Percentiles rank a stretch among this genome's conserved stretches.
These are phyloP conservation scores for Nigrospora sphaerica DNA, from an alignment of 2,329 filamentous ascomycete species.

Conservation along the genomic window DNA sequence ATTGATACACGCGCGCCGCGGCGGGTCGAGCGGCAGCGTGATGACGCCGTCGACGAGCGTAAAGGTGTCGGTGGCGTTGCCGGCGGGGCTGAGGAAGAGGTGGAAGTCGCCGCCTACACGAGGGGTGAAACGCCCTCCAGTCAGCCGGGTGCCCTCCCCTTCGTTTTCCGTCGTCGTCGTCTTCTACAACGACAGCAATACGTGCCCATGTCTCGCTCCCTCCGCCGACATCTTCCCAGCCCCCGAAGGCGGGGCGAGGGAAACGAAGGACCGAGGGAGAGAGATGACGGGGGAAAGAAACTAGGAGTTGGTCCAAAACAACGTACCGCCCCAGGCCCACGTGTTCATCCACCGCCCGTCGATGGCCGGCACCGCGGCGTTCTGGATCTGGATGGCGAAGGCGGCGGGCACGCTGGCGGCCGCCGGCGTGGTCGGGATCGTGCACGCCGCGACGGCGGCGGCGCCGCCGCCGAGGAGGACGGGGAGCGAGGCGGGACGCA, in stretches of 20 bases:
- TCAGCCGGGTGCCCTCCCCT: not conserved
- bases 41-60: constrained; percentile 30
- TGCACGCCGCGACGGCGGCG: constrained; percentile 17
- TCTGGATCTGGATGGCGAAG: constrained; percentile 29
- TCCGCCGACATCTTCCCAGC: not conserved
- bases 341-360: constrained; percentile 29
- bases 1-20: constrained; percentile 31
- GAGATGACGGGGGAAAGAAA: rapidly evolving
- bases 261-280: not conserved
- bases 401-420: constrained; percentile 24
- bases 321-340: constrained; percentile 25
- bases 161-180: no score
- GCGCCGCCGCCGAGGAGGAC: constrained; percentile 5
- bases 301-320: no score
- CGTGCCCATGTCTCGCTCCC: no score
- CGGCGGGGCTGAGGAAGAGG: constrained; percentile 28
- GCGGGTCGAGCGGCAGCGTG: constrained; percentile 17
- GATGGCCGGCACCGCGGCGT: constrained; percentile 25
- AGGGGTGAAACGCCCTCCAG: not conserved
- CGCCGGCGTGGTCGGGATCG: constrained; percentile 17
- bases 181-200: no score
- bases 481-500: not conserved
- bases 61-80: constrained; percentile 26
- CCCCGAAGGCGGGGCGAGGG: not conserved
- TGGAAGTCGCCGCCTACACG: constrained; percentile 26